Evolutionary conservation across 2,329 filamentous ascomycete genomes (phyloP).

Genomic region (Hypoxylon sp.): DNA sequence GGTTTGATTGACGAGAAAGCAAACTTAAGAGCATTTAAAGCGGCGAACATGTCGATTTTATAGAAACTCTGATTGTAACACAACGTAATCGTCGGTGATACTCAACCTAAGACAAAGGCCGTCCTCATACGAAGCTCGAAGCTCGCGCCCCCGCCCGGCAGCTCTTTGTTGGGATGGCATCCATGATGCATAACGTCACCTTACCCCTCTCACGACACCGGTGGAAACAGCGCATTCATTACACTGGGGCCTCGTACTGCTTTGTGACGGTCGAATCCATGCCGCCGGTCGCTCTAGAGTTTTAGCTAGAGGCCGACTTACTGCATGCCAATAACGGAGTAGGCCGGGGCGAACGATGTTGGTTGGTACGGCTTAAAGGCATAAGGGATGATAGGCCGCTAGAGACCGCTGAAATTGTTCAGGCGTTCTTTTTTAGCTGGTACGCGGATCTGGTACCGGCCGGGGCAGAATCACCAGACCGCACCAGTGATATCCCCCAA

Average conservation of each 20-base stretch:
- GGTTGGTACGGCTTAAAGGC: constrained; percentile 22
- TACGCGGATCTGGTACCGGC: constrained; percentile 30
- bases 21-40: constrained; percentile 21
- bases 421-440: constrained; percentile 33
- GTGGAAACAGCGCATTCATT: constrained; percentile 18
- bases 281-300: constrained; percentile 37
- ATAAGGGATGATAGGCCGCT: constrained; percentile 23
- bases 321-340: constrained; percentile 34
- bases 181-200: constrained; percentile 41
- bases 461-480: constrained; percentile 29
- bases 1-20: constrained; percentile 29
- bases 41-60: constrained; percentile 28
- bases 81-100: constrained; percentile 6
- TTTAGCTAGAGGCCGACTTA: constrained; percentile 22
- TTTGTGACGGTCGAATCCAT: constrained; percentile 27
- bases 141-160: constrained; percentile 39
- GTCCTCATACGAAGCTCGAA: constrained; percentile 14
- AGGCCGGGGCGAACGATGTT: constrained; percentile 25
- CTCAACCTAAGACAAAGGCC: constrained; percentile 8
- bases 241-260: constrained; percentile 20
- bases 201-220: constrained; percentile 43
- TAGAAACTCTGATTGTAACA: constrained; percentile 8
- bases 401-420: constrained; percentile 27
- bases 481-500: constrained; percentile 17
- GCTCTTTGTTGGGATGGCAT: constrained; percentile 12